Conservation (phyloP, 352 stramenopile species). For the Pythium coloratum region DNA sequence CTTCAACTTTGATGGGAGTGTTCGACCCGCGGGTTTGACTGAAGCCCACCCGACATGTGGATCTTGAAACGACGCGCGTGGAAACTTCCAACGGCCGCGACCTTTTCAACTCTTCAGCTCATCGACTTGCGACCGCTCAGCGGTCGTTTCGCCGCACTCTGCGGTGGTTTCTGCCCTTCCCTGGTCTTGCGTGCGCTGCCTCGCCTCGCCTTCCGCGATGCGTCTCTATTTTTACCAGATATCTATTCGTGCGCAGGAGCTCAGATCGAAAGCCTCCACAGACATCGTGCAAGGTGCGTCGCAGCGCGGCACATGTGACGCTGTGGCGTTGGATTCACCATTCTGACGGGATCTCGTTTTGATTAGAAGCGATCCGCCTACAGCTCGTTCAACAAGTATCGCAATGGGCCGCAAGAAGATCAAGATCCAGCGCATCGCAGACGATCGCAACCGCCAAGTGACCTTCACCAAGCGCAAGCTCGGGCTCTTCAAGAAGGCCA, state of each 20-base stretch:
- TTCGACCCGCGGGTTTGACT: not conserved
- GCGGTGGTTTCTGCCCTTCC: not conserved
- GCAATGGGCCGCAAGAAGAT: conserved; percentile 89
- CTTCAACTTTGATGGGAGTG: not conserved
- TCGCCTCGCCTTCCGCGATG: not conserved
- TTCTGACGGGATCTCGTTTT: not conserved
- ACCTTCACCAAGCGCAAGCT: conserved; percentile 86
- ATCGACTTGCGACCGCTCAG: not conserved
- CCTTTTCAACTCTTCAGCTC: not conserved
- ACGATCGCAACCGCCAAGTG: conserved; percentile 83
- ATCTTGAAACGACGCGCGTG: conserved; percentile 5
- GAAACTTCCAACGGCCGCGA: conserved; percentile 5
- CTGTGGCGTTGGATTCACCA: not conserved
- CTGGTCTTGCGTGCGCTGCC: not conserved
- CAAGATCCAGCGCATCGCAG: conserved; percentile 86
- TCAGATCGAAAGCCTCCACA: not conserved
- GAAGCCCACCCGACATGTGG: not conserved
- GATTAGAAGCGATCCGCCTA: conserved; percentile 1
- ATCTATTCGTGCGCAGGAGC: conserved; percentile 25
- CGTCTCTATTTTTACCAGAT: conserved; percentile 32
- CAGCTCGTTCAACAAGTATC: not conserved
- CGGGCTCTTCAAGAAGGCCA: conserved; percentile 87
- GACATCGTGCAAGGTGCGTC: not conserved
- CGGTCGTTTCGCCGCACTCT: not conserved
- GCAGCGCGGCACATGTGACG: not conserved